Evolutionary conservation across 257 asterid species (phyloP), one percentile per base, ranked within the genome.

Genomic region (Solanum bulbocastanum): DNA sequence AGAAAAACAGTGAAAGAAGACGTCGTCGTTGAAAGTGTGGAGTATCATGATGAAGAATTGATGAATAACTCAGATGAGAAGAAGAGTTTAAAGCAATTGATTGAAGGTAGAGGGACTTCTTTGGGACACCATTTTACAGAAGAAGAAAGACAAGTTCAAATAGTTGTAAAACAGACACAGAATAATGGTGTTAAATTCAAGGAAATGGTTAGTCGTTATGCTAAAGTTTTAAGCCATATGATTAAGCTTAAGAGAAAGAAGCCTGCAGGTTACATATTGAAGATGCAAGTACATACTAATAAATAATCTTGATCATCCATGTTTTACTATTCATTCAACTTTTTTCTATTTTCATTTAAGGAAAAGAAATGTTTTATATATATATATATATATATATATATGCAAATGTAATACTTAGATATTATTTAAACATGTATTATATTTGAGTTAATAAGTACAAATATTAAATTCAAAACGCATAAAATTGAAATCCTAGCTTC

Each of bases 241-340:
- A 89, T 95, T 83, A 95, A 93, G 92, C 91, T 93, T n/a, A 95
- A 92, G 87, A 81, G 68, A 46, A 81, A 81, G 40, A 81, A 81
- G 30, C 30, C 85, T 30, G 85, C 85, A 46, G 27, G 27, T 81
- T 81, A 46, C 30, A 30, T 8, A 81, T 46, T 81, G 40, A 81
- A 81, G 39, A 81, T 81, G 85, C 85, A 81, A 49, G 85, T 46
- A 15, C 85, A 81, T 81, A 81, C 20, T 81, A 81, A 46, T 44
- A 44, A 44, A 44, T 44, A 44, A 49, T 65, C 68, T 81, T 81
- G 85, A 81, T 4, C 39, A 56, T 78, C 84, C 84, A 40, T 40
- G 1, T 14, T 40, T 40, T 52, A 25, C 25, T 78, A 39, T 75
- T 23, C n/a, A 49, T 78, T 42, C n/a, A 40, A 22, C 65, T 42